Base-by-base conservation (phyloP, 768 basidiomycete genomes). In the Coprinellus micaceus region DNA sequence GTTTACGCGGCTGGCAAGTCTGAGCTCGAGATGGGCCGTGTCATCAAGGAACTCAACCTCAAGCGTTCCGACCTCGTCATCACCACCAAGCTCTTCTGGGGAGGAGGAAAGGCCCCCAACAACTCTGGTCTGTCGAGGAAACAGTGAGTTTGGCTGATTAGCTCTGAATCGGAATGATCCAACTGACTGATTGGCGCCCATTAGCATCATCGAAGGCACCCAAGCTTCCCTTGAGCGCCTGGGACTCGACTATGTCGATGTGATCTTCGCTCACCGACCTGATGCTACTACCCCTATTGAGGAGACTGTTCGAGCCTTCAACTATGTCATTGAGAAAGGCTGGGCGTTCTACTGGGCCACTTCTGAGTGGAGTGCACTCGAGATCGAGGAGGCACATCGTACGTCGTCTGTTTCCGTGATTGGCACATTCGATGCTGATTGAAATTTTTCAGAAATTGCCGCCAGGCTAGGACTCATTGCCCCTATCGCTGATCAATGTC, bases 81-180 rank as follows among this genome's bases (percentile, higher is more conserved):
- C 63, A 82, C 85, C n/a, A 93, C 91, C 55, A 92, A 92, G 69
- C 58, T 92, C 39, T 92, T 83, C 77, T 92, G 87, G 79, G 91
- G 91, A 5, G 71, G 79, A 3, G 71, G 82, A 53, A 66, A 67
- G 24, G 86, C 83, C 43, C 84, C 80, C 0, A 87, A 88, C 61
- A 79, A 75, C 58, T 68, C 67, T 51, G 84, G 83, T 22, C 69
- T 84, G 10, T 82, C 81, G 2, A 72, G 82, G 45, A 84, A 85
- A 62, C 83, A 85, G 83, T 84, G 58, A 53, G 82, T 74, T 6
- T 30, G 50, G 19, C 50, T n/a, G 17, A 21, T 21, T 25, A 30
- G 2, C 1, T 2, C 29, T 2, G 19, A n/a, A 51, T 44, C 25
- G 19, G 21, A 39, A 26, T 37, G 4, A 39, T 45, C 29, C 13